Percentiles rank a stretch among this genome's conserved stretches.
Conservation (phyloP, 2,329 filamentous ascomycete genomes). For the Xylaria sp. region DNA sequence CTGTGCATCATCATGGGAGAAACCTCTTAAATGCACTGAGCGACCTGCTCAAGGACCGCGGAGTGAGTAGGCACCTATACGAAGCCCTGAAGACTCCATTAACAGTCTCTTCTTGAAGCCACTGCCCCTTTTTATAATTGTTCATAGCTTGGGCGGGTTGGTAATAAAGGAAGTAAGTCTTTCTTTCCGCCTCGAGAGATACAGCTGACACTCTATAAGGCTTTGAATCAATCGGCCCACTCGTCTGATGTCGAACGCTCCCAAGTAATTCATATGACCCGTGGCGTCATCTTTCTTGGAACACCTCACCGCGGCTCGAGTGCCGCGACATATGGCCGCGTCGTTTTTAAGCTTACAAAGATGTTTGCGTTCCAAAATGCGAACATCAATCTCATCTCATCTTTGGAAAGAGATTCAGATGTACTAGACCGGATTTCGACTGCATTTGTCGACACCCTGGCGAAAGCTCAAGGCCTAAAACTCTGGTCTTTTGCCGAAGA, state of each 20-base stretch:
- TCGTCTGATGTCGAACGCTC: background rate
- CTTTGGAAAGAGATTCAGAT: background rate
- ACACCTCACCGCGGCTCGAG: slow-evolving; percentile 5
- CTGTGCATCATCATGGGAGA: background rate
- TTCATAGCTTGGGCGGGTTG: slow-evolving; percentile 11
- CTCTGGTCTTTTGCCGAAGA: slow-evolving; percentile 6
- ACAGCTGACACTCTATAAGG: background rate
- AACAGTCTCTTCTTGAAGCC: background rate
- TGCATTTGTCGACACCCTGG: background rate
- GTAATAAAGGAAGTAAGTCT: slow-evolving; percentile 12
- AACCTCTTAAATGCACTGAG: background rate
- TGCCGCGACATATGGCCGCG: slow-evolving; percentile 1
- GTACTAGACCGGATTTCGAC: slow-evolving; percentile 1
- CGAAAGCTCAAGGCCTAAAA: background rate
- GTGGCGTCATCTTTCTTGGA: background rate
- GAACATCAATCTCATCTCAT: slow-evolving; percentile 2
- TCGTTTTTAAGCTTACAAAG: background rate
- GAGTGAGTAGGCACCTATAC: background rate
- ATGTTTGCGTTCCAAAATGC: slow-evolving; percentile 1
- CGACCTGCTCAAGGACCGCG: background rate
- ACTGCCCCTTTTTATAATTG: slow-evolving; percentile 6
- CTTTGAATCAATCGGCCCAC: background rate
- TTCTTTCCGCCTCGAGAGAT: background rate
- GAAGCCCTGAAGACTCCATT: background rate
- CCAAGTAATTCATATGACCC: background rate